Base-by-base conservation (phyloP, 2,329 filamentous ascomycete genomes). In the Aspergillus jensenii region DNA sequence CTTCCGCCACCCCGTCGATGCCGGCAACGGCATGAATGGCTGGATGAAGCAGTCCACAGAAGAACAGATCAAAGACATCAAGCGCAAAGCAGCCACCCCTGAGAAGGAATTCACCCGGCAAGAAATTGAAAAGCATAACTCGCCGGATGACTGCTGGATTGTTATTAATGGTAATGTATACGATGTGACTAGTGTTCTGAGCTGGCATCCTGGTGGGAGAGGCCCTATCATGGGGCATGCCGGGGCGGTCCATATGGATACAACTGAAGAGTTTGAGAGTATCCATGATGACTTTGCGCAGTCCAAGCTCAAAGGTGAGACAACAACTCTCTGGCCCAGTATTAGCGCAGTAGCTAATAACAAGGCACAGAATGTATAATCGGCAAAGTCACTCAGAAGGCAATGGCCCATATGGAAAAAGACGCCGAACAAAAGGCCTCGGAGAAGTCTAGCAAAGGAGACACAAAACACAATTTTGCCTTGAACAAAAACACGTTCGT, bases 251-350 rank as follows among this genome's bases (percentile, higher is more conserved):
- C 79, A 82, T 64, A 68, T 75, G 17, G 76, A 81, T 48, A 82
- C 80, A 1, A 81, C 76, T 4, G 76, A 78, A 33, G 77, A 81
- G 55, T 84, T 82, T 62, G 70, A 76, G 21, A 78, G 75, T 46
- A 78, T 83, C 6, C 81, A 84, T 52, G 81, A 84, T 59, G 78
- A 76, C 11, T 82, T 76, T 64, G 81, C 81, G 0, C 76, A 80
- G 31, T 67, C 79, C 49, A 83, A 83, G 59, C 67, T 83, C 4
- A 76, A 77, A 52, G 74, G 75, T 77, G 60, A 39, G 62, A 43
- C 9, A 11, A 80, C 14, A n/a, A 14, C 3, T 15, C 4, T 23
- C 11, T 8, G 6, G 3, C 4, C 14, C 15, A 39, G 6, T 9
- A 19, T 17, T 25, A 46, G 15, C 12, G 4, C 37, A 41, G 3